These are phyloP conservation scores for Epichloe coenophiala DNA, from an alignment of 2,329 filamentous ascomycete species.

Conservation along the genomic window DNA sequence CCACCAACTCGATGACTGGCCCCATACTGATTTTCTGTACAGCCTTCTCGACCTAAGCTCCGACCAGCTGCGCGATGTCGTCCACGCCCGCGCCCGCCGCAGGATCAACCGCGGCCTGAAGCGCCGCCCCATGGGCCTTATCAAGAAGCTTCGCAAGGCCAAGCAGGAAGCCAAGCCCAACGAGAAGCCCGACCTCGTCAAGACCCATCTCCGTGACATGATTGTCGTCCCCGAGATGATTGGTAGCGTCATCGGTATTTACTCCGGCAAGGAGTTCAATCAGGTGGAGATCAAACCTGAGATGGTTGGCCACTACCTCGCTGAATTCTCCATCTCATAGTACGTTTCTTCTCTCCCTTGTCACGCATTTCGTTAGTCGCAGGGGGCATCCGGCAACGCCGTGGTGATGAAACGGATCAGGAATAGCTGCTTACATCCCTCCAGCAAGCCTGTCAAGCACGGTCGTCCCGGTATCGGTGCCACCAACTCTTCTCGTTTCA, in stretches of 20 bases:
- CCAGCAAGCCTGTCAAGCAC: slow-evolving; percentile 99
- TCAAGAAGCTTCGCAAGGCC: slow-evolving; percentile 99
- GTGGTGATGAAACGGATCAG: neutral
- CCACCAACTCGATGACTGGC: neutral
- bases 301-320: slow-evolving; percentile 99
- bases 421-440: slow-evolving; percentile 32
- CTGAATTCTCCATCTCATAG: slow-evolving; percentile 99
- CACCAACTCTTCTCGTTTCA: slow-evolving; percentile 99
- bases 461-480: slow-evolving; percentile 99
- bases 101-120: slow-evolving; percentile 99
- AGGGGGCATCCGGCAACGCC: no score
- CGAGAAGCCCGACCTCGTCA: slow-evolving; percentile 99
- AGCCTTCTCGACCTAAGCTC: slow-evolving; percentile 98
- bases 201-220: slow-evolving; percentile 99
- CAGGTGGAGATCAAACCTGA: slow-evolving; percentile 99
- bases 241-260: slow-evolving; percentile 94
- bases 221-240: slow-evolving; percentile 99
- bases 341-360: slow-evolving; percentile 38
- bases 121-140: slow-evolving; percentile 99
- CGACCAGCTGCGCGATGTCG: slow-evolving; percentile 97
- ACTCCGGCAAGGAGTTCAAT: slow-evolving; percentile 99
- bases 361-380: no score
- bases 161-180: slow-evolving; percentile 99
- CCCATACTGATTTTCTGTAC: slow-evolving; percentile 15
- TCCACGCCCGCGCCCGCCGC: slow-evolving; percentile 95